Conservation (phyloP, 2,329 filamentous ascomycete genomes). For the Microcyclospora pomicola region DNA sequence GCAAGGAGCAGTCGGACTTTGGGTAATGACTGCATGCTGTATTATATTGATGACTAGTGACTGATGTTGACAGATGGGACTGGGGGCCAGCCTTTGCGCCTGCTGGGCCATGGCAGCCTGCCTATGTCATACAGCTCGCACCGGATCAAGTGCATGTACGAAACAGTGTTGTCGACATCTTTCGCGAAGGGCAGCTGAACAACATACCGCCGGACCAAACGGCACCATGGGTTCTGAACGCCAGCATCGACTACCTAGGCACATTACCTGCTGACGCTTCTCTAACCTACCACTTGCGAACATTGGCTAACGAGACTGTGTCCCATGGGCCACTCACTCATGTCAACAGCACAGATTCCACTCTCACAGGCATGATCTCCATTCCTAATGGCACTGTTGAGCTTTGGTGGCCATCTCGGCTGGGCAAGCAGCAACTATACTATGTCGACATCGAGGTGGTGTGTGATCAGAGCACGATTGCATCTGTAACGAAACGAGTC, state of each 20-base stretch:
- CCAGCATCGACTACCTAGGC: constrained; percentile 45
- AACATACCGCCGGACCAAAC: constrained; percentile 43
- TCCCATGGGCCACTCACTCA: constrained; percentile 27
- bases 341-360: constrained; percentile 27
- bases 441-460: constrained; percentile 36
- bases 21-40: constrained; percentile 40
- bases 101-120: constrained; percentile 49
- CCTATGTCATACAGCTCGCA: constrained; percentile 40
- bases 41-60: not conserved
- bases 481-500: constrained; percentile 38
- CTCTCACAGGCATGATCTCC: constrained; percentile 36
- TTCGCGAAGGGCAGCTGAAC: constrained; percentile 44
- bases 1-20: constrained; percentile 50
- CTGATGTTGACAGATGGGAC: constrained; percentile 1
- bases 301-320: constrained; percentile 29
- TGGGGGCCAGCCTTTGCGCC: constrained; percentile 34
- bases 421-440: constrained; percentile 46
- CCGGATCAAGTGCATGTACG: constrained; percentile 32
- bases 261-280: constrained; percentile 29
- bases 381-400: constrained; percentile 34
- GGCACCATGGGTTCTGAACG: constrained; percentile 47
- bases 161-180: constrained; percentile 45
- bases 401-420: constrained; percentile 47
- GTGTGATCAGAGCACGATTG: constrained; percentile 23
- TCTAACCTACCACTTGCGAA: constrained; percentile 35